Conservation (phyloP, 176 grass and related monocot genomes). For the Aegilops bicornis region DNA sequence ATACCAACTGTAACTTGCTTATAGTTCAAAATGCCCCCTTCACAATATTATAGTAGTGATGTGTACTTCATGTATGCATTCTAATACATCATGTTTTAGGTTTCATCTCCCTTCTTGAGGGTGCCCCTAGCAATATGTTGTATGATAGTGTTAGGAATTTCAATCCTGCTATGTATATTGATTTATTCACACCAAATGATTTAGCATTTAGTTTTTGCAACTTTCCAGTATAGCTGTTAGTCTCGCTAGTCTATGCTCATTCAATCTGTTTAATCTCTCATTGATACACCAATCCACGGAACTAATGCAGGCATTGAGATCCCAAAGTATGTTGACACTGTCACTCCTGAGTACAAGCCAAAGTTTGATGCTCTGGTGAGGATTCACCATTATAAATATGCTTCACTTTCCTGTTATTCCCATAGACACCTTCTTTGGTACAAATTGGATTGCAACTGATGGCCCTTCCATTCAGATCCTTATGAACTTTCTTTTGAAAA, state of each 20-base stretch:
- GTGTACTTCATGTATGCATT: background rate
- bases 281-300: background rate
- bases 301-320: constrained; percentile 75
- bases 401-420: background rate
- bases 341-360: constrained; percentile 88
- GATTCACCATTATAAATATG: background rate
- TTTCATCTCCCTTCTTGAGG: background rate
- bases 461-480: constrained; percentile 14
- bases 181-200: background rate
- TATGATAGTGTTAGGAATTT: background rate
- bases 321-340: constrained; percentile 84
- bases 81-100: background rate
- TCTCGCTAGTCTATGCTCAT: background rate
- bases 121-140: background rate
- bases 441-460: background rate
- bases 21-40: background rate
- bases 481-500: background rate
- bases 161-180: background rate
- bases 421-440: background rate
- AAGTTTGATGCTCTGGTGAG: constrained; percentile 90
- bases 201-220: constrained; percentile 19
- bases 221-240: background rate
- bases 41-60: background rate
- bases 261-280: background rate
- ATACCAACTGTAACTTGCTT: background rate